Evolutionary conservation across 2,329 filamentous ascomycete genomes (phyloP), one percentile per base, ranked within the genome.

Genomic region (Cladosporium sp.): DNA sequence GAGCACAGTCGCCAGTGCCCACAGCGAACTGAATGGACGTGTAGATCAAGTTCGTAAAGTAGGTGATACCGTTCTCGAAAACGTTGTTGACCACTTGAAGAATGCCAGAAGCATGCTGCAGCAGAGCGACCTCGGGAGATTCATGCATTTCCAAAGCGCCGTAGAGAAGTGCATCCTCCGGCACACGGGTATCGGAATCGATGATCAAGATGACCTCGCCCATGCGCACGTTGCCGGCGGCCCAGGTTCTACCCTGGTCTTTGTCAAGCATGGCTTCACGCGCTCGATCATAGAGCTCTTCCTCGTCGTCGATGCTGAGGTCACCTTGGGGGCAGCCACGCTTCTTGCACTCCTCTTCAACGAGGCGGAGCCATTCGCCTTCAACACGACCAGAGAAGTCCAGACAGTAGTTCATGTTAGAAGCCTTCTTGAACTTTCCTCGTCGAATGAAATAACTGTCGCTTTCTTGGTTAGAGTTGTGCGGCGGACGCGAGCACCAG

Each of bases 31-130:
- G 76, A 61, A 89, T 89, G 33, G 84, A 80, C 0, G 81, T 84
- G 72, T 89, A 91, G 60, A 90, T 82, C 48, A 90, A 77, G 63
- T 89, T 84, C 40, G 86, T 90, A 71, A 90, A 89, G 72, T 86
- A 90, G 1, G 85, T 87, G 62, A 88, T 86, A 41, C 82, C 84
- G 59, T 84, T 85, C 68, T 91, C 87, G 60, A 90, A 90, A 69
- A 82, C 87, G 49, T 79, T 83, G 61, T 81, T 74, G 1, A 83
- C 80, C 9, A 90, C 84, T 59, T 89, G 83, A 85, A 90, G 89
- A 55, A 90, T 85, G 22, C 85, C 84, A 5, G 85, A 87, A 0
- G 79, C 79, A 69, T 85, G 86, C 65, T 89, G 85, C 53, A 88
- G 75, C 60, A 89, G 86, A 14, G 79, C 85, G 1, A 87, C 83